Conservation (phyloP, 2,329 filamentous ascomycete species). For the Exserohilum turcica region DNA sequence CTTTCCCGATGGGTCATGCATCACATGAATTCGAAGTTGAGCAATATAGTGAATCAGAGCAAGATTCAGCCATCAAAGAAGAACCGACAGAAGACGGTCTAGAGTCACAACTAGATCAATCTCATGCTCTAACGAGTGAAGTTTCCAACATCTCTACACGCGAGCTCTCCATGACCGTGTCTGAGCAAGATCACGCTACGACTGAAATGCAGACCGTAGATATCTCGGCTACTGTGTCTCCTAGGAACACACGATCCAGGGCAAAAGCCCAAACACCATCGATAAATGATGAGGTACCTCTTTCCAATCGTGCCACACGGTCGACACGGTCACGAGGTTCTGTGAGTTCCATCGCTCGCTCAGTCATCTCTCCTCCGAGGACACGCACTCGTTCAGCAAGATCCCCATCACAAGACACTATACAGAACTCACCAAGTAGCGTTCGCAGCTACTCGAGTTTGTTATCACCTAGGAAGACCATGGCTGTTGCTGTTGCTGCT, state of each 20-base stretch:
- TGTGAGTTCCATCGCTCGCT: constrained; percentile 19
- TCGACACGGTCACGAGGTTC: constrained; percentile 28
- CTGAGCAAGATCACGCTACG: constrained; percentile 28
- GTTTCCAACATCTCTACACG: background rate
- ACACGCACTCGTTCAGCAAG: constrained; percentile 23
- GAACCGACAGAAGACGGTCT: constrained; percentile 39
- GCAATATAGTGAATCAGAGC: constrained; percentile 3
- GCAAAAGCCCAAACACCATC: constrained; percentile 33
- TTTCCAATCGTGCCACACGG: constrained; percentile 17
- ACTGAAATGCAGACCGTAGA: constrained; percentile 25
- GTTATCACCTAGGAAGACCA: constrained; percentile 25
- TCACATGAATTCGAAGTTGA: constrained; percentile 4
- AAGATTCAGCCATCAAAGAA: constrained; percentile 33
- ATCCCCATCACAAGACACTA: constrained; percentile 25
- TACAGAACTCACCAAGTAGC: constrained; percentile 33
- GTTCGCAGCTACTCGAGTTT: constrained; percentile 38
- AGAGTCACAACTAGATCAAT: constrained; percentile 10
- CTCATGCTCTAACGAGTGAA: background rate
- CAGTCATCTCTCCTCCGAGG: constrained; percentile 26
- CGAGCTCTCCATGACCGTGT: constrained; percentile 24
- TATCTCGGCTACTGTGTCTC: constrained; percentile 33
- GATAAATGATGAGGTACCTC: constrained; percentile 18
- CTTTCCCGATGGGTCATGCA: constrained; percentile 1
- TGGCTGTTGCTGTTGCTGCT: background rate
- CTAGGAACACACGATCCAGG: constrained; percentile 42